Evolutionary conservation across 169 alveolate species (phyloP).

Genomic region (Cryptosporidium bovis): DNA sequence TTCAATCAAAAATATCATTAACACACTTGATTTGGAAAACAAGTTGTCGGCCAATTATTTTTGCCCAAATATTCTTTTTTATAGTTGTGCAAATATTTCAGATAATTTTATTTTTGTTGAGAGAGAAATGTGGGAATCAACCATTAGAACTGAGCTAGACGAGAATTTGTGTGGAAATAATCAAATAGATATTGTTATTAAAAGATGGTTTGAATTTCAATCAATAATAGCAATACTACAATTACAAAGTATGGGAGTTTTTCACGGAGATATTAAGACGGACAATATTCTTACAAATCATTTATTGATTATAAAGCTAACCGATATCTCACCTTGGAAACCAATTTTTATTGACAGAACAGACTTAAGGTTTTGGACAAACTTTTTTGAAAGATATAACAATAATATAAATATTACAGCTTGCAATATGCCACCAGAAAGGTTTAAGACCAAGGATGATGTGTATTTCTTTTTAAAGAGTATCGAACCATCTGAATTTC

Average conservation of each 20-base stretch:
- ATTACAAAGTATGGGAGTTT: conserved; percentile 75
- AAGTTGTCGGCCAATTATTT: neutral
- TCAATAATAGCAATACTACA: conserved; percentile 73
- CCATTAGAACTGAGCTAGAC: conserved; percentile 14
- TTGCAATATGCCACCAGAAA: conserved; percentile 56
- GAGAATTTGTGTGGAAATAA: neutral
- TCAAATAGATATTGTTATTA: neutral
- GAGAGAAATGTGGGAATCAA: conserved; percentile 27
- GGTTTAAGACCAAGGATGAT: conserved; percentile 1
- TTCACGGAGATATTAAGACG: conserved; percentile 79
- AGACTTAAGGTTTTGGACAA: conserved; percentile 51
- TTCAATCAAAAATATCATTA: neutral
- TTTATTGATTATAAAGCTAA: conserved; percentile 69
- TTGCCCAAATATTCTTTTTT: conserved; percentile 44
- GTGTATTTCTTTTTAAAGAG: neutral
- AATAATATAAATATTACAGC: neutral
- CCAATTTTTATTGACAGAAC: conserved; percentile 53
- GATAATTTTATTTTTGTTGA: conserved; percentile 13
- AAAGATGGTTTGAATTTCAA: conserved; percentile 72
- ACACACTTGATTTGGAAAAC: neutral
- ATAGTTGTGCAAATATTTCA: neutral
- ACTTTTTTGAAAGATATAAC: conserved; percentile 47
- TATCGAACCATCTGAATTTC: neutral
- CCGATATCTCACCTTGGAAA: conserved; percentile 77
- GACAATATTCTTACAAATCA: conserved; percentile 77